Base-by-base conservation (phyloP, 192 early-diverging fungal genomes). In the Coemansia sp. region DNA sequence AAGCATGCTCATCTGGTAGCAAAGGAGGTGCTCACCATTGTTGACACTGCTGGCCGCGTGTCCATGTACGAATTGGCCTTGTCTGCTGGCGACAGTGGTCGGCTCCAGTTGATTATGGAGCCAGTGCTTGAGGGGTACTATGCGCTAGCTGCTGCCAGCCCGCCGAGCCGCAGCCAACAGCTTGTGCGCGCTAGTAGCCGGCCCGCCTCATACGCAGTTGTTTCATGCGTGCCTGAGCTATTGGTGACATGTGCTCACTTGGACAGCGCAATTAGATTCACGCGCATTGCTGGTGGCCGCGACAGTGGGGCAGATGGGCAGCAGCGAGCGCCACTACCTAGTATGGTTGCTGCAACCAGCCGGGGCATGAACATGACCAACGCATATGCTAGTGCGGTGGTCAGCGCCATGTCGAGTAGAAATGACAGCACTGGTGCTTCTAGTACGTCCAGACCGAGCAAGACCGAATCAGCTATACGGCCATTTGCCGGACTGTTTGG, bases 301-400 rank as follows among this genome's bases (percentile, higher is more conserved):
- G 65, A 63, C 11, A 47, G 52, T 6, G 21, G 24, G 2, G 37
- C 63, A 1, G 73, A 61, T 7, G 28, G 51, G 20, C 12, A 23
- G 10, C 60, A 51, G 25, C 52, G 47, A 17, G 31, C 60, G 6
- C 34, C 60, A 18, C 46, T 60, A 14, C 21, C 42, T 2, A 58
- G 50, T 47, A 37, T 56, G 26, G 11, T 49, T 52, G 15, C 49
- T 9, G 17, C 56, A 20, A 10, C 64, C 23, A 60, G 63, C 58
- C 59, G 54, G 12, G 51, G 55, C 18, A 48, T 57, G 38, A 49
- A 62, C 53, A 76, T 76, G 74, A 67, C 74, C 14, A 76, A 76
- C 24, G 74, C 74, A 48, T 70, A 71, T 24, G 74, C 74, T 7
- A 55, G 68, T 31, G 68, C 74, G 1, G 74, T 67, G 21, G 74